Percentiles rank a stretch among this genome's conserved stretches.
These are phyloP conservation scores for Escovopsis sp. DNA, from an alignment of 2,329 filamentous ascomycete species.

Conservation along the genomic window DNA sequence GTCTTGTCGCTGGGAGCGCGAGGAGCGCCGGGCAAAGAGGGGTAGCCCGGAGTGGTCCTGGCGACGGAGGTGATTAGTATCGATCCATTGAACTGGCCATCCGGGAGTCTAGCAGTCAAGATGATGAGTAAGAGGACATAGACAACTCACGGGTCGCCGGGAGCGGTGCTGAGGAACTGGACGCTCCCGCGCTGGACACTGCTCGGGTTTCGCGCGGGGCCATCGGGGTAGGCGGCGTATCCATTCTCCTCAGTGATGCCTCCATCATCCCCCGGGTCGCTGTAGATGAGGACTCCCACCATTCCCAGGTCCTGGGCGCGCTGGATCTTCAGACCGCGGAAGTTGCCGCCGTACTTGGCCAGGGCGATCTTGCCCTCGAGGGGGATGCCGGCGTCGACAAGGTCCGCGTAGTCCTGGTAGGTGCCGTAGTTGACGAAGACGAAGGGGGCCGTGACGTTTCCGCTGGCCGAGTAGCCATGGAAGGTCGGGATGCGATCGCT, in stretches of 20 bases:
- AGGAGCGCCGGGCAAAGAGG: slow-evolving; percentile 77
- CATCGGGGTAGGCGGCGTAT: slow-evolving; percentile 63
- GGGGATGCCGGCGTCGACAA: slow-evolving; percentile 58
- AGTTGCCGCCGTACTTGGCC: slow-evolving; percentile 71
- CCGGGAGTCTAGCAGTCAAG: too few relatives aligned
- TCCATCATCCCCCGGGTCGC: slow-evolving; percentile 80
- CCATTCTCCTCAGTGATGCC: slow-evolving; percentile 70
- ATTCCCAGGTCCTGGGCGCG: slow-evolving; percentile 82
- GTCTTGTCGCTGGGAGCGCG: slow-evolving; percentile 53
- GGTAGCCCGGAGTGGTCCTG: slow-evolving; percentile 77
- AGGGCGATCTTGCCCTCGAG: slow-evolving; percentile 77
- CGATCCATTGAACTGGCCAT: background rate
- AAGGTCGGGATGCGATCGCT: slow-evolving; percentile 70
- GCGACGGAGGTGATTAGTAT: slow-evolving; percentile 5
- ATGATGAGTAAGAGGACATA: background rate
- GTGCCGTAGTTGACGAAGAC: slow-evolving; percentile 90
- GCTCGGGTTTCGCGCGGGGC: slow-evolving; percentile 74
- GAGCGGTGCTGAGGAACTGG: slow-evolving; percentile 58
- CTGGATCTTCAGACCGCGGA: slow-evolving; percentile 85
- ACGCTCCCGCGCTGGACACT: slow-evolving; percentile 82
- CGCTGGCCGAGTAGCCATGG: slow-evolving; percentile 85
- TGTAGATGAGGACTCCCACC: slow-evolving; percentile 73
- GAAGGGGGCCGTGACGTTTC: slow-evolving; percentile 77
- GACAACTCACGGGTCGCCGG: slow-evolving; percentile 48
- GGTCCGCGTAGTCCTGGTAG: slow-evolving; percentile 70